A percentile compares a stretch with the other conserved stretches of the same genome.
Evolutionary conservation across 2,329 filamentous ascomycete species (phyloP).

Genomic region (Rutstroemia sp.): DNA sequence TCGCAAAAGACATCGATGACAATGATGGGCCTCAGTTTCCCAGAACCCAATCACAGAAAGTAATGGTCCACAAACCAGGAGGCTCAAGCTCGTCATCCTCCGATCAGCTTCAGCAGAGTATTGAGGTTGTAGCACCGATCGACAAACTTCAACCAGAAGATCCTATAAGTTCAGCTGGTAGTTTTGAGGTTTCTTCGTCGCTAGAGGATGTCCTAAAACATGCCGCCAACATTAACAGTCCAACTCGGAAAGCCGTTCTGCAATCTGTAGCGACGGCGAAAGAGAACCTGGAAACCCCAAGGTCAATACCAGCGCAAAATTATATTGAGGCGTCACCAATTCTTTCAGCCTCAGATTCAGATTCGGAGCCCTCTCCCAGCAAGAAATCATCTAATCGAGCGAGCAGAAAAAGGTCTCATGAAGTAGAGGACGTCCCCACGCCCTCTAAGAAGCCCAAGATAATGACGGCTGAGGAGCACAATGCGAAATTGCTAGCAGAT

Average conservation of each 20-base stretch:
- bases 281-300: background rate
- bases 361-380: background rate
- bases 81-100: background rate
- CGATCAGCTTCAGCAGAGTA: constrained; percentile 5
- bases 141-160: constrained; percentile 3
- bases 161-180: constrained; percentile 16
- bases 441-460: constrained; percentile 20
- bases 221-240: constrained; percentile 5
- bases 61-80: constrained; percentile 11
- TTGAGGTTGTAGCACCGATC: background rate
- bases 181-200: constrained; percentile 28
- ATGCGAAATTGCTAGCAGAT: constrained; percentile 74
- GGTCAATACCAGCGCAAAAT: too few species aligned
- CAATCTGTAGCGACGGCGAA: background rate
- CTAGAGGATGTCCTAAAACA: constrained; percentile 28
- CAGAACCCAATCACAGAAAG: constrained; percentile 14
- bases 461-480: constrained; percentile 88
- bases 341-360: background rate
- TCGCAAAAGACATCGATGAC: constrained; percentile 35
- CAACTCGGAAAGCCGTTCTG: background rate
- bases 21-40: constrained; percentile 32
- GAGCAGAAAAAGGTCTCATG: constrained; percentile 11
- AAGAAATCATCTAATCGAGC: background rate
- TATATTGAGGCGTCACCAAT: background rate
- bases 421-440: constrained; percentile 10